These are phyloP conservation scores for Xylaria grammica DNA, from an alignment of 495 filamentous ascomycete species.

Conservation along the genomic window DNA sequence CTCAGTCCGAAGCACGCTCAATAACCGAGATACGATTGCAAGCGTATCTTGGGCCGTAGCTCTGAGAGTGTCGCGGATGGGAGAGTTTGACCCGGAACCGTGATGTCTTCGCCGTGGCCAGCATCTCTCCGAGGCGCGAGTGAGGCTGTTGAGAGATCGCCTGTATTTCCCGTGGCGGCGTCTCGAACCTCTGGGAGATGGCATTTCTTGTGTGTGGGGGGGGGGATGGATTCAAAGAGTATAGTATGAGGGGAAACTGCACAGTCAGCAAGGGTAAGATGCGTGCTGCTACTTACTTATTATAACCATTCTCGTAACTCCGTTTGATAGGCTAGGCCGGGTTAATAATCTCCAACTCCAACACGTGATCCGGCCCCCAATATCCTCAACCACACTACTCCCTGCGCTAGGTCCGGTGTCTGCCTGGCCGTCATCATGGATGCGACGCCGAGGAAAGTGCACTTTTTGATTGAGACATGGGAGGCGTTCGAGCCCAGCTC, in stretches of 20 bases:
- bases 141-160: background rate
- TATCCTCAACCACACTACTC: background rate
- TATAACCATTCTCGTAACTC: background rate
- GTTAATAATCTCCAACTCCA: conserved; percentile 1
- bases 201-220: conserved; percentile 4
- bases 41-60: background rate
- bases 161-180: background rate
- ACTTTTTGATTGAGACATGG: background rate
- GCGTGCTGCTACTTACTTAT: background rate
- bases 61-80: background rate
- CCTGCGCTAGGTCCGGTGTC: background rate
- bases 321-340: background rate
- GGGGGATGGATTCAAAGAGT: background rate
- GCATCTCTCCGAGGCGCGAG: background rate
- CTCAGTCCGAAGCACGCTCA: background rate
- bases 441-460: background rate
- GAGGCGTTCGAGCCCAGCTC: background rate
- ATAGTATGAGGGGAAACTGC: background rate
- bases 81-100: background rate
- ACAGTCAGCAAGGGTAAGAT: background rate
- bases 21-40: background rate
- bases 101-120: background rate
- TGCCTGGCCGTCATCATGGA: background rate
- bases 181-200: background rate
- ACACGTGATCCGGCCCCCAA: background rate